A percentile compares a stretch with the other conserved stretches of the same genome.
Evolutionary conservation across 129 eudicot genomes (phyloP).

Genomic region (Saussurea involucrata): DNA sequence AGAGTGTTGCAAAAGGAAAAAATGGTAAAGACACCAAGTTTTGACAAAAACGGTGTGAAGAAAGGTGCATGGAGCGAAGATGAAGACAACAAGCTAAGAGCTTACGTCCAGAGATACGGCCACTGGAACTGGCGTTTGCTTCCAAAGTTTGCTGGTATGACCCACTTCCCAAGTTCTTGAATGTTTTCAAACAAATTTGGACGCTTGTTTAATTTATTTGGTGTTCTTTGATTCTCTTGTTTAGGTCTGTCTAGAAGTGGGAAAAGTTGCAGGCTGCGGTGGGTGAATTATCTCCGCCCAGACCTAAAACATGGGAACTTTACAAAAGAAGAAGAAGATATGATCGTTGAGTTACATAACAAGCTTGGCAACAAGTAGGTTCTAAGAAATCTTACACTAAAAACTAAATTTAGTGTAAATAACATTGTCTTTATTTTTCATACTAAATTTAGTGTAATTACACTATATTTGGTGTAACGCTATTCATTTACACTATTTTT

Average conservation of each 20-base stretch:
- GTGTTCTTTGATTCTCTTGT: background rate
- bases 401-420: no score
- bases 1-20: slow-evolving; percentile 11
- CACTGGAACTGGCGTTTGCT: slow-evolving; percentile 73
- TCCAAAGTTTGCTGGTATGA: slow-evolving; percentile 60
- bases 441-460: no score
- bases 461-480: no score
- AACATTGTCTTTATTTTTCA: no score
- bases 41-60: slow-evolving; percentile 48
- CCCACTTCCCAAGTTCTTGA: background rate
- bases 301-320: slow-evolving; percentile 37
- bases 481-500: no score
- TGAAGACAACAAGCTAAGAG: slow-evolving; percentile 58
- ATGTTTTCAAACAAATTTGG: background rate
- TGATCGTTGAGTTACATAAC: slow-evolving; percentile 29
- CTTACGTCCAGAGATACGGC: slow-evolving; percentile 49
- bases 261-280: slow-evolving; percentile 41
- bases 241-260: slow-evolving; percentile 38
- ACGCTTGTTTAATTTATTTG: background rate
- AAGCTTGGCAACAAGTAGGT: slow-evolving; percentile 40
- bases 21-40: slow-evolving; percentile 50
- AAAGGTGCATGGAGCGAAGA: slow-evolving; percentile 71
- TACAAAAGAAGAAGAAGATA: slow-evolving; percentile 35
- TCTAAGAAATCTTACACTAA: no score
- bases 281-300: slow-evolving; percentile 41